Evolutionary conservation across 2,329 filamentous ascomycete species (phyloP).

Genomic region (Meredithiella fracta): DNA sequence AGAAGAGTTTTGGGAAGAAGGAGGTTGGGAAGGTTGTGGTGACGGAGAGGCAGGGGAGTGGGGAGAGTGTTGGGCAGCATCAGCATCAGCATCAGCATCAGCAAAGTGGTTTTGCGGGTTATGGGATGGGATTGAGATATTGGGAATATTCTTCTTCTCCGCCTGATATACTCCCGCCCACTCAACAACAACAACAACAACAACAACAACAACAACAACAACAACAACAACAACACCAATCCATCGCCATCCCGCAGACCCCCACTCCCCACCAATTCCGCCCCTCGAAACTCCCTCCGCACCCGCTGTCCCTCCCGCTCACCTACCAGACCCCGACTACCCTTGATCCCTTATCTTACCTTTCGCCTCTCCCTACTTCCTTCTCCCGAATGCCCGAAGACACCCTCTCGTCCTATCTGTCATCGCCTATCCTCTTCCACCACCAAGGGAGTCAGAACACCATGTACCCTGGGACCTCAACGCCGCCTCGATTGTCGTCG

Average conservation of each 20-base stretch:
- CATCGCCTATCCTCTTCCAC: not conserved
- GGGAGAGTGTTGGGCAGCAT: not conserved
- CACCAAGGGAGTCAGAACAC: too few relatives aligned
- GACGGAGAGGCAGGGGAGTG: not conserved
- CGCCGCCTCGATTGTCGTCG: too few relatives aligned
- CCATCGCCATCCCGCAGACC: not conserved
- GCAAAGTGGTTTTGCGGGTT: not conserved
- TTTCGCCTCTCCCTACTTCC: not conserved
- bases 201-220: constrained; percentile 27
- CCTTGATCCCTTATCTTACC: not conserved
- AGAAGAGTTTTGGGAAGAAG: constrained; percentile 23
- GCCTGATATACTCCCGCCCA: not conserved
- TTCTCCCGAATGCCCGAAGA: not conserved
- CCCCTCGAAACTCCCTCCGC: constrained; percentile 18
- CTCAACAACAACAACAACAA: constrained; percentile 17
- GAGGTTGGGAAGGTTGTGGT: constrained; percentile 25
- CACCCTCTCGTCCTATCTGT: not conserved
- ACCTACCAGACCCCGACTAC: not conserved
- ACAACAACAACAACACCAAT: constrained; percentile 15
- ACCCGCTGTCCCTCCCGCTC: constrained; percentile 15
- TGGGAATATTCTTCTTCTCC: not conserved
- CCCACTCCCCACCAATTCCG: not conserved
- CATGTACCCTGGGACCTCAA: too few relatives aligned
- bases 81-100: too few relatives aligned
- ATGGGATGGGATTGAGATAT: too few relatives aligned